Conservation (phyloP, 176 grass and related monocot genomes). For the Zoysia pacifica region DNA sequence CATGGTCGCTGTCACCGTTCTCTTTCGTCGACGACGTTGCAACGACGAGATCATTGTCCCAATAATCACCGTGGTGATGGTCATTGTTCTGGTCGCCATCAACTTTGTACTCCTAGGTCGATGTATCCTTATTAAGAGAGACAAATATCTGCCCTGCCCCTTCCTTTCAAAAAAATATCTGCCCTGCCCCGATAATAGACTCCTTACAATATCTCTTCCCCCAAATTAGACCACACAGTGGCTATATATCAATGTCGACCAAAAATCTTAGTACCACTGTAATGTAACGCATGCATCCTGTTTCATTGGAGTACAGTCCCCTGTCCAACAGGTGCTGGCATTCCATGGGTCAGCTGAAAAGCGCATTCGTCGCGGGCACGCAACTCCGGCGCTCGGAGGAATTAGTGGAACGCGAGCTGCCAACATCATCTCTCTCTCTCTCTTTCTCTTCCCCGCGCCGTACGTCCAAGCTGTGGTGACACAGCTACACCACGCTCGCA, state of each 20-base stretch:
- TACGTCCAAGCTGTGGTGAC: neutral
- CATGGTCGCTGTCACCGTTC: neutral
- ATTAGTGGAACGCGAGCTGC: neutral
- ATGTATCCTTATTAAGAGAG: neutral
- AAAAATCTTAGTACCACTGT: too few relatives aligned
- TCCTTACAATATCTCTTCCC: too few relatives aligned
- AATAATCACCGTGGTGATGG: neutral
- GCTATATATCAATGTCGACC: too few relatives aligned
- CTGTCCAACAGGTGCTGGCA: conserved; percentile 7
- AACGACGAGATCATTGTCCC: neutral
- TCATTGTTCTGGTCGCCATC: neutral
- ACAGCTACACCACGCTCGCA: neutral
- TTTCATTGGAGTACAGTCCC: too few relatives aligned
- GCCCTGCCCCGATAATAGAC: neutral
- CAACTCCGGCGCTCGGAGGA: conserved; percentile 5
- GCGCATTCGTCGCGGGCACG: neutral
- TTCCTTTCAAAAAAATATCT: too few relatives aligned
- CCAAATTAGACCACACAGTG: too few relatives aligned
- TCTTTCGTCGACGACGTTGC: neutral
- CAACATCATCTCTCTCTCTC: neutral
- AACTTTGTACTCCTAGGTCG: neutral
- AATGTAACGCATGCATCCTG: too few relatives aligned
- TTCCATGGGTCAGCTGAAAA: neutral
- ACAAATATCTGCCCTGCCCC: too few relatives aligned
- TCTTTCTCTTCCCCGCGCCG: neutral